These are phyloP conservation scores for Proliferodiscus dingleyae DNA, from an alignment of 2,329 filamentous ascomycete genomes.

Conservation along the genomic window DNA sequence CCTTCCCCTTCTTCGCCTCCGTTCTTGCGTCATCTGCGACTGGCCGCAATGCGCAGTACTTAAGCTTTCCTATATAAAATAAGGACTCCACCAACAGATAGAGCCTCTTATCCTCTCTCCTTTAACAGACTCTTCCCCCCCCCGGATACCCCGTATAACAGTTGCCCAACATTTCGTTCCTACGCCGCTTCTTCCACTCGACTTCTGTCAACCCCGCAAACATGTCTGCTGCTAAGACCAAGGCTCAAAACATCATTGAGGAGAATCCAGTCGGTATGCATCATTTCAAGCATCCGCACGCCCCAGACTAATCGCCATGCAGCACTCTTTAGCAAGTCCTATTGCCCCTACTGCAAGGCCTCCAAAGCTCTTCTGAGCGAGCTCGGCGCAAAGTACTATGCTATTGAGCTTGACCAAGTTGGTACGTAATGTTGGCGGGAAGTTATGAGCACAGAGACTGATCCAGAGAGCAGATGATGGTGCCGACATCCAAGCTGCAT, in stretches of 20 bases:
- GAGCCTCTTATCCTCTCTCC: no score
- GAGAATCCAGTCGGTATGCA: slow-evolving; percentile 76
- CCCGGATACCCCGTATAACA: slow-evolving; percentile 5
- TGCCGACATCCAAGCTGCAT: slow-evolving; percentile 73
- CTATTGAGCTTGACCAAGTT: slow-evolving; percentile 80
- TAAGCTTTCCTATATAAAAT: no score
- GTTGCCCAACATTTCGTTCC: slow-evolving; percentile 54
- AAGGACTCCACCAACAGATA: no score
- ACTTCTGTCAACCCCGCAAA: slow-evolving; percentile 52
- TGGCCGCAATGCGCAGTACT: no score
- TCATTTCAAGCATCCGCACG: background rate
- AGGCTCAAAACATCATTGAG: slow-evolving; percentile 82
- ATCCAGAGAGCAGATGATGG: slow-evolving; percentile 63
- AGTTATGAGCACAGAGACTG: slow-evolving; percentile 1
- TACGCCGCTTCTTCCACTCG: slow-evolving; percentile 66
- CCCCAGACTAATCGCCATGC: background rate
- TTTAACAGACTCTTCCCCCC: slow-evolving; percentile 3
- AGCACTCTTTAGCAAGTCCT: slow-evolving; percentile 96
- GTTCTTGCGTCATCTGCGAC: no score
- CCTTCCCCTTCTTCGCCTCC: no score
- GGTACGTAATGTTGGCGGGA: slow-evolving; percentile 45
- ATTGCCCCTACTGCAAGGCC: slow-evolving; percentile 86
- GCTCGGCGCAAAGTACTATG: slow-evolving; percentile 65
- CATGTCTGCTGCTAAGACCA: slow-evolving; percentile 79
- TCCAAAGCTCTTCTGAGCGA: slow-evolving; percentile 71